phyloP scores from a whole-genome alignment of 371 early-diverging fungal genomes.

The Rhizopus arrhizus region DNA sequence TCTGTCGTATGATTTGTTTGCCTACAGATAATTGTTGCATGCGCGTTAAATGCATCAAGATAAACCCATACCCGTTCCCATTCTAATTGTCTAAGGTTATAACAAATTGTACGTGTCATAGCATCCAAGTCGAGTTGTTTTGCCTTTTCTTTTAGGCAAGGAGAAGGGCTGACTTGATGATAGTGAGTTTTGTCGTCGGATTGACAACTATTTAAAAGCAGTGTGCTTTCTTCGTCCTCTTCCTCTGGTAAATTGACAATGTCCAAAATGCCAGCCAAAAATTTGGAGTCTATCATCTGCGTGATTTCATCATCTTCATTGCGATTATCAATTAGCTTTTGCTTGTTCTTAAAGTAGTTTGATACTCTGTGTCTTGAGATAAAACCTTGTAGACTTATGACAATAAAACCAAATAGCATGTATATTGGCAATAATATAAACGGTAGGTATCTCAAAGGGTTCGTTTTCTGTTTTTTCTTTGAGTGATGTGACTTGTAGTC shows the following conservation, averaged over 20 bases:
- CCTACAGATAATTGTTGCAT: conserved; percentile 63
- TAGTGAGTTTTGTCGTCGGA: background rate
- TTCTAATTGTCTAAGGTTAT: conserved; percentile 38
- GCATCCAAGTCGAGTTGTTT: conserved; percentile 16
- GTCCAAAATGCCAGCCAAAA: conserved; percentile 22
- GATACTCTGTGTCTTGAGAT: conserved; percentile 34
- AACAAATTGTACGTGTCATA: conserved; percentile 25
- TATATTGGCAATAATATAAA: too few species aligned
- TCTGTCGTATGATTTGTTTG: conserved; percentile 31
- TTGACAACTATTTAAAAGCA: too few species aligned
- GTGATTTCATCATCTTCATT: too few species aligned
- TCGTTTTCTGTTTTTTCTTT: too few species aligned
- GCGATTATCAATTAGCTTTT: too few species aligned
- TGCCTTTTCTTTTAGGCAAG: conserved; percentile 8
- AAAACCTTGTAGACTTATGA: conserved; percentile 35
- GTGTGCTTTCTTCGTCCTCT: background rate
- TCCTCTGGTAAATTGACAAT: conserved; percentile 20
- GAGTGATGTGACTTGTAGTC: too few species aligned
- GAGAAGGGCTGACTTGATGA: conserved; percentile 11
- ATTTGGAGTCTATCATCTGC: conserved; percentile 9
- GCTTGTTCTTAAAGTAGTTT: too few species aligned
- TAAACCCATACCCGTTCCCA: conserved; percentile 58
- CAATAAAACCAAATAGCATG: conserved; percentile 12
- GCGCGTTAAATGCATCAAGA: conserved; percentile 52
- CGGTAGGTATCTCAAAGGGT: too few species aligned